Base-by-base conservation (phyloP, 306 rosid genomes). In the Clitoria ternatea region DNA sequence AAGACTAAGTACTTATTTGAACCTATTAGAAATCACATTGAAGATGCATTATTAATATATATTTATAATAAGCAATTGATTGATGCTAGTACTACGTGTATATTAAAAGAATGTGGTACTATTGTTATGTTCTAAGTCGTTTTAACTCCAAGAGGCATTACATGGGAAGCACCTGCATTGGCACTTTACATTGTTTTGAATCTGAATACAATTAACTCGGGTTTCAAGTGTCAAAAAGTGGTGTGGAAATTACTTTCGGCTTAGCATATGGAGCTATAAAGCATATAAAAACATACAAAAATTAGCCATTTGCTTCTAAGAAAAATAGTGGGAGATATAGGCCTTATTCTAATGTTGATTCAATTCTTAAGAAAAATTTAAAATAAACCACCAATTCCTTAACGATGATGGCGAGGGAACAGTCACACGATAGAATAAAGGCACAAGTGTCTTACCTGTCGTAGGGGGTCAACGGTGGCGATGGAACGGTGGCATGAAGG, bases 331-430 rank as follows among this genome's bases (percentile, higher is more conserved):
- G 84, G 62, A 85, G 79, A 59, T 85, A 85, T 44, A 81, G 68
- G 61, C 89, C 89, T 15, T 85, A 85, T 76, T 85, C 84, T 12
- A 81, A 85, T 74, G 89, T 85, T n/a, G 89, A 85, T 72, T 85
- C 84, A 35, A 81, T 85, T 73, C 63, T 85, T n/a, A 85, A 85
- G 84, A 86, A 81, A 62, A 59, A 3, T 56, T 30, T n/a, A n/a
- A n/a, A n/a, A n/a, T n/a, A n/a, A n/a, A n/a, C n/a, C n/a, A n/a
- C n/a, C n/a, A n/a, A n/a, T n/a, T n/a, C n/a, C n/a, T n/a, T n/a
- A n/a, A n/a, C n/a, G n/a, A n/a, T n/a, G n/a, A n/a, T n/a, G n/a
- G n/a, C n/a, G n/a, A n/a, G n/a, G n/a, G n/a, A n/a, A n/a, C n/a
- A n/a, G n/a, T n/a, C n/a, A n/a, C n/a, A n/a, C n/a, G n/a, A n/a